These are phyloP conservation scores for Boletus insuetus DNA, from an alignment of 768 basidiomycete species.

Conservation along the genomic window DNA sequence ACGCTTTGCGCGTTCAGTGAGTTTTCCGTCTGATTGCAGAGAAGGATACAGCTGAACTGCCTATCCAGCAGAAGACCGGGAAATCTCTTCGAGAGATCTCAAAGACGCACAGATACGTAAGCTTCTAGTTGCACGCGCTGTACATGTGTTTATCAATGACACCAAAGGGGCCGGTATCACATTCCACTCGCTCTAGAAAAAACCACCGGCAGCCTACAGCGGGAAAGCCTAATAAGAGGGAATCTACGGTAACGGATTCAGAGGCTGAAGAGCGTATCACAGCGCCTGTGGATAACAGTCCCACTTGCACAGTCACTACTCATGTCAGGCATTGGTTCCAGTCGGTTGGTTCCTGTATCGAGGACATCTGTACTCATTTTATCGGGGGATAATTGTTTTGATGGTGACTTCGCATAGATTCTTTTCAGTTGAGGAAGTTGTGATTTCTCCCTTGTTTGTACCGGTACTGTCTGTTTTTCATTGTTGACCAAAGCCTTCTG, in stretches of 20 bases:
- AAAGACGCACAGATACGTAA: not conserved
- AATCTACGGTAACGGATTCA: no score
- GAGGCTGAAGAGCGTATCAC: not conserved
- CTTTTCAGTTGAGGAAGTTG: not conserved
- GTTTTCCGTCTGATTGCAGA: not conserved
- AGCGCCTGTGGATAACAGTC: not conserved
- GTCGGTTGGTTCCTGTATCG: not conserved
- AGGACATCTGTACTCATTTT: not conserved
- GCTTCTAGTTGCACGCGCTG: not conserved
- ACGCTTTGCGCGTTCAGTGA: conserved; percentile 7
- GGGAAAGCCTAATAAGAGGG: not conserved
- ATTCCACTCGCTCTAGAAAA: not conserved
- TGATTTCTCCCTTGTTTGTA: not conserved
- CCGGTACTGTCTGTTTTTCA: not conserved
- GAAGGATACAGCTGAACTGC: not conserved
- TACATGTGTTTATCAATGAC: not conserved
- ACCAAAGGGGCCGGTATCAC: not conserved
- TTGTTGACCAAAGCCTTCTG: conserved; percentile 12
- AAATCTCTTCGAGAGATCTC: not conserved
- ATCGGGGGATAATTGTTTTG: not conserved
- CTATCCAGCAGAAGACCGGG: conserved; percentile 10
- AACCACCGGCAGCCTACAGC: not conserved
- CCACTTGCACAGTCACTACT: not conserved
- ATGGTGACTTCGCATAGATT: not conserved
- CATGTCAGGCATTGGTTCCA: not conserved